Base-by-base conservation (phyloP, 1,284 basidiomycete species). In the Tilletia indica region DNA sequence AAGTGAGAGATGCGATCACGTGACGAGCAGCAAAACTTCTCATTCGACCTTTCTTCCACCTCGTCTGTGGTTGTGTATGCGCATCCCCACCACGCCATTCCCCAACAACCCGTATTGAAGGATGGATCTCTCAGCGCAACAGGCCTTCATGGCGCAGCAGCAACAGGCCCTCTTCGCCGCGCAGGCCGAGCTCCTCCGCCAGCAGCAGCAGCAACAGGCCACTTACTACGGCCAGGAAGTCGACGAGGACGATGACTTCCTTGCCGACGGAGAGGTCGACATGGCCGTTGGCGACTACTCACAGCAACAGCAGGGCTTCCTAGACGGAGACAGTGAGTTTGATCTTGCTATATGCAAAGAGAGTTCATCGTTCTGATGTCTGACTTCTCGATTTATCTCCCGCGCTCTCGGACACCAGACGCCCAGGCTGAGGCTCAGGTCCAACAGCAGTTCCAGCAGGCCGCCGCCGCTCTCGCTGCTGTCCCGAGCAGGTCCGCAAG, bases 401-500 rank as follows among this genome's bases (percentile, higher is more conserved):
- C 25, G 25, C 25, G 25, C 25, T 31, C 25, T 31, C 25, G 45
- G 16, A 69, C 68, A 38, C 54, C 63, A 39, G 79, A 77, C 49
- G 77, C 77, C 11, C 72, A 78, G 19, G 76, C 78, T n/a, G 76
- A 77, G 51, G 80, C 78, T 4, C 77, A 77, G 69, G 45, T 61
- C 0, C 79, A 82, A 66, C 77, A 76, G 47, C 78, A 78, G 64
- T 75, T 74, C 67, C 80, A 80, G 68, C 77, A 79, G 36, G 76
- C 77, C 45, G 76, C 78, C 8, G 77, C 81, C 25, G 82, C 82
- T 6, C 75, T 83, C 25, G 76, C 80, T 34, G 76, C 79, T 0
- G 79, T 84, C 6, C 82, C 36, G 82, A 83, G 71, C 80, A 75
- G 58, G 82, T 84, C 48, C 77, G 80, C 61, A 84, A 84, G 74